Evolutionary conservation across 2,329 filamentous ascomycete species (phyloP).

Genomic region (Fusarium bactridioides): DNA sequence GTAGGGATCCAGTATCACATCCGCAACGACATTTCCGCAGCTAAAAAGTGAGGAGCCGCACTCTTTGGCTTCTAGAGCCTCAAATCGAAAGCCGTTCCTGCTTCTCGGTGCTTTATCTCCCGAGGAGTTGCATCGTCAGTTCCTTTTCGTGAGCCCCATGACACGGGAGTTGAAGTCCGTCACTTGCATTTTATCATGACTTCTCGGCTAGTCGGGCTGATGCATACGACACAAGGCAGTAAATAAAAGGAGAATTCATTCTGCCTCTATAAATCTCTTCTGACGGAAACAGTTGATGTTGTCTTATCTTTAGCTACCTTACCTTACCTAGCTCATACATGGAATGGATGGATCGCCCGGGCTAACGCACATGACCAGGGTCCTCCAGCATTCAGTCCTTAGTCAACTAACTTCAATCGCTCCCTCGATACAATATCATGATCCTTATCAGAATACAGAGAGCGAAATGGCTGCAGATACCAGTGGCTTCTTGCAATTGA

Average conservation of each 20-base stretch:
- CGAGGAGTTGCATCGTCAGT: constrained; percentile 13
- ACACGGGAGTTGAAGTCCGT: constrained; percentile 13
- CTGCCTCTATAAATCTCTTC: background rate
- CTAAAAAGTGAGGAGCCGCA: background rate
- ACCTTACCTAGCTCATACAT: background rate
- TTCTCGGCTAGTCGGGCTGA: background rate
- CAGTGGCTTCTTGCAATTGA: constrained; percentile 22
- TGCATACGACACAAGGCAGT: background rate
- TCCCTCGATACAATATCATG: background rate
- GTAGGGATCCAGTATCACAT: constrained; percentile 2
- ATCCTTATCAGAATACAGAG: background rate
- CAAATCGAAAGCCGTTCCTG: constrained; percentile 1
- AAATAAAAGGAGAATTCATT: background rate
- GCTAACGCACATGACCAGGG: constrained; percentile 23
- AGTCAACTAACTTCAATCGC: constrained; percentile 4
- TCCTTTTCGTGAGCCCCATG: background rate
- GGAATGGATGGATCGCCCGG: constrained; percentile 1
- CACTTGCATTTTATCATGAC: background rate
- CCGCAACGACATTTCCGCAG: background rate
- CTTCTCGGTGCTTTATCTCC: background rate
- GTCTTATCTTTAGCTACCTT: background rate
- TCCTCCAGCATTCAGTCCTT: constrained; percentile 4
- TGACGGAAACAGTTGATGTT: background rate
- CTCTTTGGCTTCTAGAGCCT: background rate
- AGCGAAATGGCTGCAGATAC: constrained; percentile 28